Base-by-base conservation (phyloP, 169 alveolate genomes). In the Toxoplasma gondii region DNA sequence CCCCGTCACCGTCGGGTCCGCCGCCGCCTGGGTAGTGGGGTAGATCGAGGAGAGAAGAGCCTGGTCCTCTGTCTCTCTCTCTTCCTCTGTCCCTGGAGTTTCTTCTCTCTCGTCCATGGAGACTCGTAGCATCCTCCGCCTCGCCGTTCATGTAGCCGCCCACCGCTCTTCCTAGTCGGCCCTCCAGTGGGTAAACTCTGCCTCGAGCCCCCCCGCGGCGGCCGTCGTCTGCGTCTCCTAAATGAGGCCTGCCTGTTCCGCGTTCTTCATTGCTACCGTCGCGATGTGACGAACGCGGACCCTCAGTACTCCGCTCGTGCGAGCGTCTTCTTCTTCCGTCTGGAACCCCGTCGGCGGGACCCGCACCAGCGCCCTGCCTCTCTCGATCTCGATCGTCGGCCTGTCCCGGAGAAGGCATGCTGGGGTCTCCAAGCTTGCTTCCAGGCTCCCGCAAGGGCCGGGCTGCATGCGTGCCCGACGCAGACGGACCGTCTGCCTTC, bases 401-500 rank as follows among this genome's bases (percentile, higher is more conserved):
- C 84, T 36, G 17, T 16, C 84, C 45, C 84, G 39, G 84, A 17
- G 39, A 36, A n/a, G 84, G 1, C 39, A 31, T 12, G 84, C 84
- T 24, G 44, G 84, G 24, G 84, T 31, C 43, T 1, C 84, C 43
- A 44, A 9, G 39, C 45, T 74, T 74, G 44, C 12, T n/a, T n/a
- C 43, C 84, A 17, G 49, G 45, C 9, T 36, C 84, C 44, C 43
- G 49, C 5, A 1, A 12, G 39, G 44, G 45, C n/a, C 43, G 24
- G 39, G 44, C 38, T 22, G 84, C 43, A 7, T 74, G 39, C 17
- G 84, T 16, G 22, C 43, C 84, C 12, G 44, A 27, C 80, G 87
- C n/a, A 45, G 53, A 19, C 36, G 54, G 81, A 44, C 81, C 88
- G 34, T 24, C 88, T 7, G 27, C 88, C 88, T 91, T 83, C 88